Evolutionary conservation across 2,329 filamentous ascomycete genomes (phyloP), one percentile per base, ranked within the genome.

Genomic region (Trichoderma hamatum): DNA sequence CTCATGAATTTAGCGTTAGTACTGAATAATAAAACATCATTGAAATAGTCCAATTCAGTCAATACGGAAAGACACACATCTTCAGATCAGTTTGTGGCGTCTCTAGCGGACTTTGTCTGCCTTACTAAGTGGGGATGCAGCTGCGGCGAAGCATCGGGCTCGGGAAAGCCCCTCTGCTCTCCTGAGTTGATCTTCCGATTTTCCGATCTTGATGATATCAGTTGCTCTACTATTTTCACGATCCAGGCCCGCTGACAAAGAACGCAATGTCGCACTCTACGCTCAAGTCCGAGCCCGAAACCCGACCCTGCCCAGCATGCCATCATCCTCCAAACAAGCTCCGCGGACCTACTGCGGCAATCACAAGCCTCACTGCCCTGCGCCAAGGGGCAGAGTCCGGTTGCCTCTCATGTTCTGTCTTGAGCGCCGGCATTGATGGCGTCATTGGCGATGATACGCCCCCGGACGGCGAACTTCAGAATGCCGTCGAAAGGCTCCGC

Each of bases 101-200:
- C 30, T 16, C 21, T 52, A 64, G 61, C 49, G 49, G 61, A 43
- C 24, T 39, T 34, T 21, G 19, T 43, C 21, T 55, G 61, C 51
- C 26, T 28, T 55, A 32, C 21, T 28, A 58, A 46, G 63, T 30
- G 63, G 63, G 51, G 60, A 52, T 46, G 26, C 16, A n/a, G 49
- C 36, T 63, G 60, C 43, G 60, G 62, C 62, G 62, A 46, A 39
- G 62, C 62, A 55, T 58, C 63, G 52, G 63, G 52, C 54, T 43
- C 63, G 52, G 62, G 26, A 58, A n/a, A 7, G 13, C 5, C 21
- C 28, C 51, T 36, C 39, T 58, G n/a, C 30, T 30, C 39, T 58
- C 36, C 30, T 24, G 21, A 58, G 34, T 56, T 54, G 63, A 58
- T 19, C n/a, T n/a, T 36, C 62, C 63, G 63, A 56, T 34, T 24